These are phyloP conservation scores for Xylaria sp. DNA, from an alignment of 2,329 filamentous ascomycete species.

Conservation along the genomic window DNA sequence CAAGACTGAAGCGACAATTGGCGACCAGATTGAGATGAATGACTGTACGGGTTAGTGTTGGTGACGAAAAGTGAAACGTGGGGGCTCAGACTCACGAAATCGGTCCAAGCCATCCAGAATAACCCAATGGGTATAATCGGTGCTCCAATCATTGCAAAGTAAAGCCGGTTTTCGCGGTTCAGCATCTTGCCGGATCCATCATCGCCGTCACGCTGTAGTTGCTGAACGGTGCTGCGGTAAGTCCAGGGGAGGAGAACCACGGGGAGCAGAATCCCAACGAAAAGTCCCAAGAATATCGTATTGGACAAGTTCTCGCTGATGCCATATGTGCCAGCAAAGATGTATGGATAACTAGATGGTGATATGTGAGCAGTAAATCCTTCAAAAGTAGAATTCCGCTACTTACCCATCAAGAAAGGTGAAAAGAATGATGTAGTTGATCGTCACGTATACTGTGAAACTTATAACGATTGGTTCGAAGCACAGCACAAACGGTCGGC, in stretches of 20 bases:
- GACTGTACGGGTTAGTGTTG: constrained; percentile 2
- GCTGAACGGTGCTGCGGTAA: constrained; percentile 42
- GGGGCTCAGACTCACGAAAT: constrained; percentile 37
- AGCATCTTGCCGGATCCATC: constrained; percentile 31
- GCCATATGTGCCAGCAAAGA: constrained; percentile 54
- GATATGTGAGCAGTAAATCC: not conserved
- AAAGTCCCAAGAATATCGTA: constrained; percentile 53
- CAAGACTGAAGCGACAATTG: constrained; percentile 51
- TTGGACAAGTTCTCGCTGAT: constrained; percentile 53
- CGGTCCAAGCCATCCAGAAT: constrained; percentile 59
- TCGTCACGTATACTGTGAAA: constrained; percentile 57
- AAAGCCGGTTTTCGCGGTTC: constrained; percentile 50
- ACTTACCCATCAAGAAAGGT: constrained; percentile 54
- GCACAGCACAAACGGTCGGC: constrained; percentile 48
- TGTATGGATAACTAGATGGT: constrained; percentile 53
- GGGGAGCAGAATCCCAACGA: constrained; percentile 50
- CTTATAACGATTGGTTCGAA: constrained; percentile 52
- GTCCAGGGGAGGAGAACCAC: constrained; percentile 44
- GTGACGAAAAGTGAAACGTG: not conserved
- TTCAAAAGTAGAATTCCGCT: not conserved
- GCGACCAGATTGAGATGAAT: constrained; percentile 51
- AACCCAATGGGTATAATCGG: constrained; percentile 53
- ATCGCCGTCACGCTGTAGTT: constrained; percentile 22
- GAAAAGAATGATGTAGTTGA: constrained; percentile 62
- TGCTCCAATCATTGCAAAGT: constrained; percentile 53